phyloP scores from a whole-genome alignment of 257 asterid genomes.

The Mentha longifolia region DNA sequence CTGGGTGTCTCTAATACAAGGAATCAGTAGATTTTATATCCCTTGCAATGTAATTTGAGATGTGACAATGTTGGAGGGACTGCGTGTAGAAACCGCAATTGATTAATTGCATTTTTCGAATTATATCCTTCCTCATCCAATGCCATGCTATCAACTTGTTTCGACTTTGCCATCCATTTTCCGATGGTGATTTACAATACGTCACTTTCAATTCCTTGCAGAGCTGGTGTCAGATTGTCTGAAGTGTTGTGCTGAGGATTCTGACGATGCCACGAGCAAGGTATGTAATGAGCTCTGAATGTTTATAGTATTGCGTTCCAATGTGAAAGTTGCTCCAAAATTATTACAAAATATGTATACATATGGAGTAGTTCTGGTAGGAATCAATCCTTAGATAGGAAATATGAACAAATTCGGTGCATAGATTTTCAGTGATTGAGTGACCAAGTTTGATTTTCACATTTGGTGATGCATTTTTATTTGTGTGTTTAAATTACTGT shows the following conservation, averaged over 20 bases:
- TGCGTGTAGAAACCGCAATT: not conserved
- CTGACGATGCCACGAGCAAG: conserved; percentile 93
- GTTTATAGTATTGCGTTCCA: not conserved
- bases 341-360: not conserved
- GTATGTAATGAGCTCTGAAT: conserved; percentile 39
- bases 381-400: not conserved
- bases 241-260: conserved; percentile 92
- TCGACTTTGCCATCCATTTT: not conserved
- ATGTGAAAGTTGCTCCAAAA: not conserved
- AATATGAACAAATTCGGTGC: no score
- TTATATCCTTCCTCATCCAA: not conserved
- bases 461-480: no score
- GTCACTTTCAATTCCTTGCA: conserved; percentile 37
- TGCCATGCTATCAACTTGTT: not conserved
- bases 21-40: not conserved
- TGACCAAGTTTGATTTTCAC: no score
- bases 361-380: not conserved
- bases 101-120: conserved; percentile 6
- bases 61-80: not conserved
- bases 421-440: no score
- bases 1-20: not conserved
- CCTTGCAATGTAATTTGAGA: conserved; percentile 22
- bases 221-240: conserved; percentile 87
- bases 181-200: not conserved
- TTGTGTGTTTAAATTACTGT: not conserved